A percentile compares a stretch with the other conserved stretches of the same genome.
phyloP scores from a whole-genome alignment of 305 asterid species.

The Petunia hybrid region DNA sequence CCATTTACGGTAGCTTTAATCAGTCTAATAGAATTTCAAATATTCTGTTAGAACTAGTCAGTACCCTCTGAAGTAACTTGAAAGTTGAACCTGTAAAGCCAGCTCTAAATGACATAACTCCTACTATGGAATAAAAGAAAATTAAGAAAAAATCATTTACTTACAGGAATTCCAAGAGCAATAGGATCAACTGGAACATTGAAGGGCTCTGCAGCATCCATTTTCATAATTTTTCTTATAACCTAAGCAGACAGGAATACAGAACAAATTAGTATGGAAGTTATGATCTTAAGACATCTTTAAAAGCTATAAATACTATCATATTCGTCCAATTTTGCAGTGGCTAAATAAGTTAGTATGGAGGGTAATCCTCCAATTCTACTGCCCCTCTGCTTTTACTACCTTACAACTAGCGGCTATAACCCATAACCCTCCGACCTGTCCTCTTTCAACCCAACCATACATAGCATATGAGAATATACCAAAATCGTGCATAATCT shows the following conservation, averaged over 20 bases:
- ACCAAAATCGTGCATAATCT: background rate
- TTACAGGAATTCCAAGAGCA: slow-evolving; percentile 84
- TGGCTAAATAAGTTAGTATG: background rate
- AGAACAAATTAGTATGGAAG: slow-evolving; percentile 13
- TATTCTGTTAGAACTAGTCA: slow-evolving; percentile 4
- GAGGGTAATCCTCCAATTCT: slow-evolving; percentile 3
- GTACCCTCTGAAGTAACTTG: background rate
- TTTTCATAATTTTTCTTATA: slow-evolving; percentile 80
- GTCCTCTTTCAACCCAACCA: slow-evolving; percentile 16
- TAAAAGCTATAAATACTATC: background rate
- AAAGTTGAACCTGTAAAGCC: background rate
- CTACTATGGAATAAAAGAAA: slow-evolving; percentile 17
- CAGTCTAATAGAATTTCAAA: slow-evolving; percentile 17
- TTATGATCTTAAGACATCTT: slow-evolving; percentile 10
- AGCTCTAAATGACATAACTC: slow-evolving; percentile 11
- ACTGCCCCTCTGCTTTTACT: background rate
- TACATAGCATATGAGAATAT: background rate
- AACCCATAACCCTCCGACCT: slow-evolving; percentile 1
- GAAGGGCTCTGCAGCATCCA: slow-evolving; percentile 85
- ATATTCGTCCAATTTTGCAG: background rate
- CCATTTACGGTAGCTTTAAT: background rate
- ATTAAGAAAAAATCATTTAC: slow-evolving; percentile 30
- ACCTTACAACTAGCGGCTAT: slow-evolving; percentile 15
- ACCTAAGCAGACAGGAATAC: slow-evolving; percentile 55
- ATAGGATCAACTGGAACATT: slow-evolving; percentile 80